Conservation (phyloP, 805 yeast species). For the Candida alai region DNA sequence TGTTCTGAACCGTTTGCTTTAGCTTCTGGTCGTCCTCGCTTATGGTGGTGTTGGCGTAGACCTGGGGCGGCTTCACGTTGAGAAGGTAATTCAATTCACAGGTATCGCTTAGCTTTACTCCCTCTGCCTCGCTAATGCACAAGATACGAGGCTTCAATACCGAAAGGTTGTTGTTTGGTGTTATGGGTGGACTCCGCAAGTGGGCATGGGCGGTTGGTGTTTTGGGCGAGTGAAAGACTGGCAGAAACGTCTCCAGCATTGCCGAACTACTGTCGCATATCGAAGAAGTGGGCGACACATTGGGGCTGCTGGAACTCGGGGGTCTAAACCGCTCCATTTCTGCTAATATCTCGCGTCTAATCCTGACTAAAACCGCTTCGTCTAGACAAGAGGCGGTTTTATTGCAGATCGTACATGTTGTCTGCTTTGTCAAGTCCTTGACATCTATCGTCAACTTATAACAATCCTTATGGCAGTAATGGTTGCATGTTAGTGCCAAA, state of each 20-base stretch:
- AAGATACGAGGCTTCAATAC: constrained; percentile 3
- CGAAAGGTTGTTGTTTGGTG: background rate
- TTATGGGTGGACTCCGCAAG: background rate
- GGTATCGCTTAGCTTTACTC: background rate
- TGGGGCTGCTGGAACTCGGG: too few relatives aligned
- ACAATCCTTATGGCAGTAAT: constrained; percentile 25
- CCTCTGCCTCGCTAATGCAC: constrained; percentile 3
- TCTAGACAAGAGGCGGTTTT: constrained; percentile 12
- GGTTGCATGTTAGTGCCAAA: constrained; percentile 20
- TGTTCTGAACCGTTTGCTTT: constrained; percentile 4
- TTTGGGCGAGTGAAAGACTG: too few relatives aligned
- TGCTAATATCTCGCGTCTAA: background rate
- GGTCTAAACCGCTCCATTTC: background rate
- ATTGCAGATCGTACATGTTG: constrained; percentile 15
- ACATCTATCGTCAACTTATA: constrained; percentile 13
- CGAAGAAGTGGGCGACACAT: background rate
- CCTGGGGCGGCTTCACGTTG: constrained; percentile 8
- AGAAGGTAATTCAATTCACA: constrained; percentile 4
- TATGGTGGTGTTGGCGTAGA: background rate
- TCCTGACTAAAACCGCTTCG: background rate
- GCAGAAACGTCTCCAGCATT: too few relatives aligned
- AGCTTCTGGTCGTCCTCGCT: constrained; percentile 3
- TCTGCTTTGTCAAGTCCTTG: constrained; percentile 9
- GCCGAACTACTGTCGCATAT: background rate
- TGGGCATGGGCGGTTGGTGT: background rate